Base-by-base conservation (phyloP, 495 filamentous ascomycete genomes). In the Hypoxylon perforatum region DNA sequence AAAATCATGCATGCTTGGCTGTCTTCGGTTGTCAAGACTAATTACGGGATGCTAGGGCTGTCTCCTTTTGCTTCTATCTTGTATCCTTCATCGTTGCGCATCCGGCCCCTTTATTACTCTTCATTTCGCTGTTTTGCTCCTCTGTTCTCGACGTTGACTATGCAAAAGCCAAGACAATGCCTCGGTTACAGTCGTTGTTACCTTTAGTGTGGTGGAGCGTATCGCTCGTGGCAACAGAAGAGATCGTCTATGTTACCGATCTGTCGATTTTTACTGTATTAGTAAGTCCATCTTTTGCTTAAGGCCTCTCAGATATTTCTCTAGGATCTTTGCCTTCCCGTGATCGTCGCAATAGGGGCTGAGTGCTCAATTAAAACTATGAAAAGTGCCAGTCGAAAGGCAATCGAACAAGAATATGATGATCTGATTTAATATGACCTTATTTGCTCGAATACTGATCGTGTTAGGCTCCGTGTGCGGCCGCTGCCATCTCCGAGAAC, bases 381-480 rank as follows among this genome's bases (percentile, higher is more conserved):
- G 25, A 28, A 8, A 28, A n/a, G n/a, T n/a, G n/a, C n/a, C n/a
- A n/a, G n/a, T n/a, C n/a, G n/a, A n/a, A 8, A 8, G 25, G 3
- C 25, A 28, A 28, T 28, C 25, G 25, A 28, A 28, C 8, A 28
- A 28, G 3, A 8, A 28, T 3, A 28, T 8, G 25, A 33, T 33
- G 30, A 33, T 9, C 30, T 10, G 11, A 9, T 33, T 33, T 33
- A 9, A n/a, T n/a, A n/a, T n/a, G 30, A 33, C 30, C 11, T 14
- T 35, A 3, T 21, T 45, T 54, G 17, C 56, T 52, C 17, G 35
- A 18, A 46, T 45, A 48, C 57, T 46, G 19, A 61, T 47, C 30
- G 14, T 25, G 6, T 17, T 60, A 83, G 81, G 85, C 77, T 39
- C 84, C 81, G 53, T 85, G 80, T 63, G 83, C 77, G 10, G 70